Evolutionary conservation across 495 filamentous ascomycete species (phyloP), one percentile per base, ranked within the genome.

Genomic region (Aspergillus egyptiacus): DNA sequence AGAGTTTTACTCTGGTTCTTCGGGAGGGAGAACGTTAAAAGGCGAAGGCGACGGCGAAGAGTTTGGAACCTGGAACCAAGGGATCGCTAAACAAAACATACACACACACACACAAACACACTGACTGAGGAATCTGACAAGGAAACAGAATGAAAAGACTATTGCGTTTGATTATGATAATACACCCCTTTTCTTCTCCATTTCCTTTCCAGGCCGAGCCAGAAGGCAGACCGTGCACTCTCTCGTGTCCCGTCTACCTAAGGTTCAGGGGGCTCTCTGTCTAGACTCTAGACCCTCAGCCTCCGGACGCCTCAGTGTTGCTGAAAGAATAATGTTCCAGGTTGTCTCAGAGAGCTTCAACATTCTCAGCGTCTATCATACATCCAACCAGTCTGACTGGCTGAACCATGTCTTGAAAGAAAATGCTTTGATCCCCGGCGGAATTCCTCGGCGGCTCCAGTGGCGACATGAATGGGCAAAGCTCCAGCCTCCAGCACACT

Each of bases 141-240:
- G 40, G 25, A 43, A 37, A 37, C 7, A 20, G 4, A 19, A 8
- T 2, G n/a, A 7, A 25, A 9, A 35, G 24, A 25, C 37, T 14
- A 6, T 43, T 1, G 22, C 28, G 23, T 48, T 24, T 36, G 10
- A 23, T 49, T 49, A 32, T 41, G 9, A 31, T 41, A 32, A n/a
- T 50, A 15, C 1, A 20, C 30, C 39, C 27, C 32, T 43, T 28
- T 51, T 35, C 48, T 14, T 46, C 49, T 39, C 23, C 34, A 13
- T 23, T 18, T 23, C 40, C 45, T 51, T 51, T 17, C 13, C 33
- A 35, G 46, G 28, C 40, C 46, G n/a, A 43, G 36, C 47, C 47
- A 50, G 38, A 22, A 33, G 47, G 47, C 37, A 50, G 35, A 43
- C 47, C 47, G 47, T 50, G 47, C 47, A 15, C 19, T 25, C n/a